These are phyloP conservation scores for Rubroshorea leprosula DNA, from an alignment of 345 rosid genomes.

Conservation along the genomic window DNA sequence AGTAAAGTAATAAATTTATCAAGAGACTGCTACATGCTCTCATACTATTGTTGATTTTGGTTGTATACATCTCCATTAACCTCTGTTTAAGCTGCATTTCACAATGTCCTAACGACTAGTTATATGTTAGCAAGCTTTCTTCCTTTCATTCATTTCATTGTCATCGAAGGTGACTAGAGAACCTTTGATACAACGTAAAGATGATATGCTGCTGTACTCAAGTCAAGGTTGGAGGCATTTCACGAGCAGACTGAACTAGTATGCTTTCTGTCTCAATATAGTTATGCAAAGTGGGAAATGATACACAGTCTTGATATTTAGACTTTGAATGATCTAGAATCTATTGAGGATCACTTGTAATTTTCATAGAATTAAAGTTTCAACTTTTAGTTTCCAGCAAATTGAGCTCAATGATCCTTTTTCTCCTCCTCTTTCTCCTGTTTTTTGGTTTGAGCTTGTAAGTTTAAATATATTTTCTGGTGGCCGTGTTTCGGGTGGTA, in stretches of 20 bases:
- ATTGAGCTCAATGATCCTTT: no score
- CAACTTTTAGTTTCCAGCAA: not conserved
- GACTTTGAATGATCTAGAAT: not conserved
- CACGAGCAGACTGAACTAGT: slow-evolving; percentile 91
- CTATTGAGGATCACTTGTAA: not conserved
- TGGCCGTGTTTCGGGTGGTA: no score
- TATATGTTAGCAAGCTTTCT: no score
- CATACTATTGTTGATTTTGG: not conserved
- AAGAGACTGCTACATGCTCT: not conserved
- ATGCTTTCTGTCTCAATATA: slow-evolving; percentile 14
- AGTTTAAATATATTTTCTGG: no score
- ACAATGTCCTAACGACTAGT: no score
- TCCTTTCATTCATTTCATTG: slow-evolving; percentile 8
- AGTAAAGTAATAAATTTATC: not conserved
- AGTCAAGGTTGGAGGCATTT: slow-evolving; percentile 79
- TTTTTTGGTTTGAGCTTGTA: no score
- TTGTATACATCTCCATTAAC: not conserved
- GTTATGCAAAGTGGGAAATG: no score
- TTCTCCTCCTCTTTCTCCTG: no score
- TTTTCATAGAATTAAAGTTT: not conserved
- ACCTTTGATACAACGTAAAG: slow-evolving; percentile 85
- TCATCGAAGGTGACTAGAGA: slow-evolving; percentile 71
- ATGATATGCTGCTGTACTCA: slow-evolving; percentile 86
- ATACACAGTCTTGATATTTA: no score
- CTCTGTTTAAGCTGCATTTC: not conserved